A percentile compares a stretch with the other conserved stretches of the same genome.
phyloP scores from a whole-genome alignment of 768 basidiomycete genomes.

The Amanita phalloides region DNA sequence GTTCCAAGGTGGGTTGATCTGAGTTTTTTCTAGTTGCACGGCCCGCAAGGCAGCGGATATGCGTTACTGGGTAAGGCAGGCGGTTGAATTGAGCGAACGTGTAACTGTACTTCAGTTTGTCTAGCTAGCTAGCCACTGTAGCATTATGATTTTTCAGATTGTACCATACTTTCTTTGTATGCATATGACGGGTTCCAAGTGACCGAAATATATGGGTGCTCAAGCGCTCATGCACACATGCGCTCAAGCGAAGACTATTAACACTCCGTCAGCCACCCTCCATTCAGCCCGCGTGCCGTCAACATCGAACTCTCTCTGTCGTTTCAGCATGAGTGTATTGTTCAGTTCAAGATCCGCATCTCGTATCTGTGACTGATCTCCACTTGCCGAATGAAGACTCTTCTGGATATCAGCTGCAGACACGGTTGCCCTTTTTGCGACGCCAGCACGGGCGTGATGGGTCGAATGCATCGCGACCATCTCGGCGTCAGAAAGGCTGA shows the following conservation, averaged over 20 bases:
- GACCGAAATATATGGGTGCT: neutral
- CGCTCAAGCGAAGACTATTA: constrained; percentile 33
- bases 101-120: neutral
- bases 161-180: too few species aligned
- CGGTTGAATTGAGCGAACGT: constrained; percentile 9
- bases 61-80: constrained; percentile 46
- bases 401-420: neutral
- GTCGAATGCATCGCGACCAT: constrained; percentile 23
- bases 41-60: constrained; percentile 66
- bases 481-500: constrained; percentile 44
- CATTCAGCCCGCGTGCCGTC: constrained; percentile 60
- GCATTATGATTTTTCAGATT: neutral
- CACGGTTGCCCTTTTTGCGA: neutral
- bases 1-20: neutral
- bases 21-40: constrained; percentile 39
- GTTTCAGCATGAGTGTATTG: constrained; percentile 38
- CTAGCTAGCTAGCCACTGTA: neutral
- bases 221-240: too few species aligned
- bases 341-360: constrained; percentile 14
- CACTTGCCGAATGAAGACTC: neutral
- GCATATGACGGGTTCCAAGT: neutral
- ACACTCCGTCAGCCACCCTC: constrained; percentile 39
- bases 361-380: neutral
- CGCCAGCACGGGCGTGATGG: constrained; percentile 6
- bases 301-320: constrained; percentile 47